Base-by-base conservation (phyloP, 2,329 filamentous ascomycete genomes). In the Sporothrix inflata region DNA sequence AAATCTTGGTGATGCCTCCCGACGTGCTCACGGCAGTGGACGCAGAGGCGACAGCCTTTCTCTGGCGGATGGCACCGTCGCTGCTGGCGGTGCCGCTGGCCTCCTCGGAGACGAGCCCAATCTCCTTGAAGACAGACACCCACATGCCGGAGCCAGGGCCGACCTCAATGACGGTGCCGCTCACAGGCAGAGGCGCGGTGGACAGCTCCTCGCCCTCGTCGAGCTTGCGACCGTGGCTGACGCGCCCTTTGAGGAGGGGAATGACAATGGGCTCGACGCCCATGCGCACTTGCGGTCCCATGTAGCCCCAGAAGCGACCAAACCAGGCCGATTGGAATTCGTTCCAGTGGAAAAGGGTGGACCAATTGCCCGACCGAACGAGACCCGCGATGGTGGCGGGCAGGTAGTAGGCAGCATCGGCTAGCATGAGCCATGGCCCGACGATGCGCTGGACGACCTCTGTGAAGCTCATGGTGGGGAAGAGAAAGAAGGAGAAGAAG, bases 91-190 rank as follows among this genome's bases (percentile, higher is more conserved):
- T 9, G n/a, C 66, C 30, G 30, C 30, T n/a, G 14, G 24, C 9
- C 34, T 19, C 21, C 19, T 42, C 61, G 4, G 38, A 6, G 0
- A 55, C 8, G 4, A 14, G n/a, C 7, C 34, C 60, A 40, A 71
- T 53, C 38, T 73, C 69, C 1, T 73, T 71, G 55, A 89, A 88
- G 21, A 89, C 78, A 47, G 85, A 82, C 4, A 88, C 84, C 89
- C 88, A 91, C 78, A 89, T 83, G 2, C 89, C 90, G 1, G 80
- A 84, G 3, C 88, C 90, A 1, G 90, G 85, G 2, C 90, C 90
- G 70, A 91, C 84, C 79, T 92, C 90, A 57, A 91, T 78, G 5
- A 90, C 85, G 1, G 85, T 81, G 2, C 89, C 88, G 0, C 77
- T 76, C 9, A 88, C 80, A 2, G 83, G 83, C 72, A 80, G 77